Evolutionary conservation across 169 alveolate genomes (phyloP).

Genomic region (Amoebophrya sp.): DNA sequence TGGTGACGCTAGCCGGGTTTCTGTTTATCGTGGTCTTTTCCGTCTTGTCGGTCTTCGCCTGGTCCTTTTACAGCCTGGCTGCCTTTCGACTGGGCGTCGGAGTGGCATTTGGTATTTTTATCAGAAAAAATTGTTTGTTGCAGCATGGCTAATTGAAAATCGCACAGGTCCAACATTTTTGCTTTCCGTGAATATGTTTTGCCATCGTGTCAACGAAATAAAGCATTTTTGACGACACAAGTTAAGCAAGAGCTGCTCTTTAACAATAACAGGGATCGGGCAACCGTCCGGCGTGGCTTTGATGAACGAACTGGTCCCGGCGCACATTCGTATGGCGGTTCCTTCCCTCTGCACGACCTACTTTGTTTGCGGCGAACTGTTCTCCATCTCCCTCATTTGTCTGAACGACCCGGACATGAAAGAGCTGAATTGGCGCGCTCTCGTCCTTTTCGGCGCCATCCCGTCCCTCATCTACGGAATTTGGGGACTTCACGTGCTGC

Average conservation of each 20-base stretch:
- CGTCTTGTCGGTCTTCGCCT: not conserved
- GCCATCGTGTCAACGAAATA: too few species aligned
- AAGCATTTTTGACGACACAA: too few species aligned
- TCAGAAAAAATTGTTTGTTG: too few species aligned
- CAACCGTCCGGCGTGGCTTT: not conserved
- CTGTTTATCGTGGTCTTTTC: not conserved
- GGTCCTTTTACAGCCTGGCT: not conserved
- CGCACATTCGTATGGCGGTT: not conserved
- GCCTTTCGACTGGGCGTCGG: not conserved
- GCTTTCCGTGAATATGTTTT: too few species aligned
- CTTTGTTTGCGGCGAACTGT: not conserved
- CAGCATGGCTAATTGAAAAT: too few species aligned
- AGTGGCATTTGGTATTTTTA: not conserved
- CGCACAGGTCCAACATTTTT: too few species aligned
- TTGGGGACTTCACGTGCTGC: not conserved
- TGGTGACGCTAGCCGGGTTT: not conserved
- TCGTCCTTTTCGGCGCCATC: not conserved
- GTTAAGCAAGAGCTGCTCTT: too few species aligned
- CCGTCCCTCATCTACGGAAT: not conserved
- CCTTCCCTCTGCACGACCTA: not conserved
- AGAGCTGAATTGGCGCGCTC: not conserved
- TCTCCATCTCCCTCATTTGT: not conserved
- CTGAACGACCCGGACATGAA: not conserved
- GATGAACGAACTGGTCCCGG: not conserved
- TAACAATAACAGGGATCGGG: slow-evolving; percentile 7